phyloP scores from a whole-genome alignment of 768 basidiomycete species.

The Serendipita sp. region DNA sequence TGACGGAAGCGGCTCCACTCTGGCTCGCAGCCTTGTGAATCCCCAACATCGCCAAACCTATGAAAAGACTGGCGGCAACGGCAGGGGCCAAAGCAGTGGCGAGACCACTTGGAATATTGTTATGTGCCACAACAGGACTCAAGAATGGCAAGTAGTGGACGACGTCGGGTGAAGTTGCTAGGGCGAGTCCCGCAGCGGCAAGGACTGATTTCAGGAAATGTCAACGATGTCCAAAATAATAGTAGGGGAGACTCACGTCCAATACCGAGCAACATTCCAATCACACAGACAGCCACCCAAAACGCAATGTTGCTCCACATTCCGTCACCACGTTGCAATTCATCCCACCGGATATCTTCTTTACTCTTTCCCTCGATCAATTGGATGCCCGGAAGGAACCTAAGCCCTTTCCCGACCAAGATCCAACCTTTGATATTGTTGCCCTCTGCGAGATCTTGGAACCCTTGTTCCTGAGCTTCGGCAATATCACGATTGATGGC shows the following conservation, averaged over 20 bases:
- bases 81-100: conserved; percentile 55
- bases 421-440: conserved; percentile 56
- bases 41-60: conserved; percentile 32
- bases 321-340: conserved; percentile 44
- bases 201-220: conserved; percentile 31
- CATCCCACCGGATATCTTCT: conserved; percentile 70
- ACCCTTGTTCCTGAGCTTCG: conserved; percentile 48
- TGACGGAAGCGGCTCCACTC: conserved; percentile 44
- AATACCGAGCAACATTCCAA: conserved; percentile 36
- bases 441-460: conserved; percentile 59
- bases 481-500: conserved; percentile 56
- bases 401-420: conserved; percentile 52
- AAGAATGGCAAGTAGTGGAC: conserved; percentile 57
- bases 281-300: conserved; percentile 39
- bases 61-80: conserved; percentile 41
- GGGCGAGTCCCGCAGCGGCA: conserved; percentile 48
- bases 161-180: conserved; percentile 56
- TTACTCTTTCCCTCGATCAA: conserved; percentile 66
- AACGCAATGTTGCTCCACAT: conserved; percentile 31
- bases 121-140: conserved; percentile 29
- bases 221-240: conserved; percentile 6
- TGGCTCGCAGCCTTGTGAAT: conserved; percentile 39
- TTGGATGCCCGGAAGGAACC: conserved; percentile 43
- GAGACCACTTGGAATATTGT: conserved; percentile 41
- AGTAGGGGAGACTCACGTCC: conserved; percentile 34